Base-by-base conservation (phyloP, 23 red algal species). In the Cyanidioschyzon merolae region DNA sequence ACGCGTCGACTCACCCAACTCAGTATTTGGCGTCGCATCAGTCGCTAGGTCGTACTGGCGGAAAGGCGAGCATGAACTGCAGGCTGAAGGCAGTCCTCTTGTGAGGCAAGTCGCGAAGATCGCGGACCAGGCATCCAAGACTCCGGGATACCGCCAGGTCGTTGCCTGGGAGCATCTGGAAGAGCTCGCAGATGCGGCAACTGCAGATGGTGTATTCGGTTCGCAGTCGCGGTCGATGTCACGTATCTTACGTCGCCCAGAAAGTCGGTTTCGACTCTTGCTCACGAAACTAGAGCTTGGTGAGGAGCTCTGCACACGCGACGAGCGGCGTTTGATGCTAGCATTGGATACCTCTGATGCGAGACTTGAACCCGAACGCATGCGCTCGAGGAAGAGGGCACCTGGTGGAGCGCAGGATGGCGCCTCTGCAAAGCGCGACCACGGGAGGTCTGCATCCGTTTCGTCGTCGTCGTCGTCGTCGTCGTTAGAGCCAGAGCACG, bases 121-220 rank as follows among this genome's bases (percentile, higher is more conserved):
- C 16, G 12, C n/a, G n/a, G 3, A 32, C 2, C 12, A 27, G n/a
- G 29, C 21, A 3, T 17, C 63, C 2, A 32, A 17, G 7, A 27
- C 16, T 3, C n/a, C 21, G 7, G 32, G 2, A 3, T 71, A 71
- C 30, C n/a, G 21, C 12, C 63, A 27, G 12, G 7, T 32, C 3
- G 63, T 32, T 25, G 63, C 63, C 29, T 12, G 29, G 2, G 63
- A 71, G 29, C 32, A 71, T 27, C 63, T 25, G 12, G 63, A 71
- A 7, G 63, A 71, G 63, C 63, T 71, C 7, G n/a, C 32, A 27
- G 63, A 71, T 7, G 63, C 63, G 63, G 63, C 63, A 25, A 27
- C 63, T 27, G 63, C 7, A 27, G 63, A 71, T 35, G 63, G 32
- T 25, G 63, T 27, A 7, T 7, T 71, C n/a, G 12, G 3, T 71